Evolutionary conservation across 345 rosid species (phyloP), one percentile per base, ranked within the genome.

Genomic region (Corymbia maculata): DNA sequence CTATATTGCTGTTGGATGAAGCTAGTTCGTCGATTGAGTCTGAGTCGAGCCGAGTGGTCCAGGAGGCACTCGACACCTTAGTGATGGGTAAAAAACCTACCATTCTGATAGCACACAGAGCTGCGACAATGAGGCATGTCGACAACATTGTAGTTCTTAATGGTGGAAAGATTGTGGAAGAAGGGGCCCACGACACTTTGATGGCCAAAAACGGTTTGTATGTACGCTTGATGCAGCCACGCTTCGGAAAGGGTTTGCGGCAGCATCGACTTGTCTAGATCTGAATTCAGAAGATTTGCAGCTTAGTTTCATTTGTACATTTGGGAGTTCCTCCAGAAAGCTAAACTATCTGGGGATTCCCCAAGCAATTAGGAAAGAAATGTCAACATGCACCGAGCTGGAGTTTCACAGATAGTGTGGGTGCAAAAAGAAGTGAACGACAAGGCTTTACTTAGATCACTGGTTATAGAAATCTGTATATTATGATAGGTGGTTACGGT

Each of bases 31-130:
- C 97, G 51, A 96, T 97, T 6, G 99, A 98, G 91, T 97, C 99
- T 6, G 99, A 98, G 93, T 98, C 97, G 1, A 98, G 99, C 89
- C 94, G 96, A 86, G 99, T 95, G 86, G 98, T 98, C 88, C 99
- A 98, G 90, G 99, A 93, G 91, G 96, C 99, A 86, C 97, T 97
- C 6, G 98, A 97, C 90, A 96, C 98, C 4, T 93, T 97, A 90
- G 94, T 95, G 82, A 97, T 96, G 99, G 99, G 99, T 55, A 96
- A 97, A 91, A 98, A 97, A 92, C 96, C 99, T n/a, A 96, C 99
- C 87, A 94, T 97, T 88, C 89, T 97, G 92, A 97, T 96, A 91
- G 99, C 99, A 79, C 98, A 96, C 90, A 94, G 99, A 91, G 94
- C 94, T 24, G 99, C 97, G 50, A 97, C 96, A 99, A 95, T 96